phyloP scores from a whole-genome alignment of 495 filamentous ascomycete genomes.

The Talaromyces thailandensis region DNA sequence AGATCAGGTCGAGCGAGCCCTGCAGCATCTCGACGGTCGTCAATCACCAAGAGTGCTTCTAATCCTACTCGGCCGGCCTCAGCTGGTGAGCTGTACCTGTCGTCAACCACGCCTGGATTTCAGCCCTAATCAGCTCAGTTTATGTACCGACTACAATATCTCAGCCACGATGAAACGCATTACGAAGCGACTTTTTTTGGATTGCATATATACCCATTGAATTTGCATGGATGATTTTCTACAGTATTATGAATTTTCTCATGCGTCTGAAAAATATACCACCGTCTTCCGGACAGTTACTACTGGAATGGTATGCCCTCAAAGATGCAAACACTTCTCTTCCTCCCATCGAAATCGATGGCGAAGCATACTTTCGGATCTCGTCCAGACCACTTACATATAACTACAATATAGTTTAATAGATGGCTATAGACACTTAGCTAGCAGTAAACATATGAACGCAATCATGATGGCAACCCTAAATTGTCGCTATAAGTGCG shows the following conservation, averaged over 20 bases:
- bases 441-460: too few species aligned
- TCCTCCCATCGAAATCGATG: background rate
- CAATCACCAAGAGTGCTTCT: background rate
- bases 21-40: constrained; percentile 5
- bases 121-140: background rate
- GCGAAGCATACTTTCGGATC: background rate
- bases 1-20: background rate
- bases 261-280: background rate
- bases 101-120: background rate
- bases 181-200: background rate
- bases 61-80: background rate
- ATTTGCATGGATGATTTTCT: background rate
- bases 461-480: background rate
- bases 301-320: too few species aligned
- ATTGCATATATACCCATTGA: background rate
- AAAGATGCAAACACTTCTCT: too few species aligned
- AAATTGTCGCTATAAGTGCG: background rate
- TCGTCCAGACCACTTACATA: background rate
- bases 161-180: background rate
- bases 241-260: background rate
- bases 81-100: background rate
- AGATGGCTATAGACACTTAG: background rate
- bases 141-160: background rate
- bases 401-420: background rate
- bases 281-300: background rate